Evolutionary conservation across 768 basidiomycete species (phyloP), one percentile per base, ranked within the genome.

Genomic region (Lentinula aciculospora): DNA sequence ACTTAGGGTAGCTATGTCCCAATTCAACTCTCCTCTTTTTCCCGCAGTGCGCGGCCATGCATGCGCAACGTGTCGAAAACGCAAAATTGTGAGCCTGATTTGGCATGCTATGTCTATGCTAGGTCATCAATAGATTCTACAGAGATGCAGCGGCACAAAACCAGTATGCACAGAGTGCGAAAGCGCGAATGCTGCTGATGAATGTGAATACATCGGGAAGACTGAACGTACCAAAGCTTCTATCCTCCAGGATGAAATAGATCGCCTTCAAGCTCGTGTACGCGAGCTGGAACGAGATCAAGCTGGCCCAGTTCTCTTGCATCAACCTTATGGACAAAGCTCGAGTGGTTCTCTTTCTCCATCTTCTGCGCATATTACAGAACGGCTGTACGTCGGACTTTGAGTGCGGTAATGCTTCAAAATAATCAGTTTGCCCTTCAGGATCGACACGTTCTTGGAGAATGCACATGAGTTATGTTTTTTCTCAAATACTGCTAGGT

Each of bases 151-250:
- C 58, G 75, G 77, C 4, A 57, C 56, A 1, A 67, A 70, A 31
- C 78, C 78, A 0, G 63, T 70, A 4, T 79, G 78, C 48, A 67
- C 67, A 5, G 78, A 72, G 49, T 79, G 78, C 58, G 60, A 65
- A 21, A 65, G 74, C 5, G 69, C 71, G 0, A 69, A 73, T 40
- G 64, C 72, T 15, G 60, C 53, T 4, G 75, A 73, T 5, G 78
- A 80, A 47, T 79, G 78, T 57, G 77, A 79, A 65, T 79, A 79
- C 58, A 71, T 72, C 0, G 76, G 76, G 47, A 71, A 68, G 7
- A 66, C 65, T n/a, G 71, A 69, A 5, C 73, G 74, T 23, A 69
- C 78, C 1, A 66, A 65, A 13, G 74, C 70, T 0, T 60, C 76
- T 45, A 63, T 67, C 1, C 62, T 79, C 7, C 76, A 79, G 59